Conservation (phyloP, 768 basidiomycete genomes). For the Tylopilus vinaceipallidus region DNA sequence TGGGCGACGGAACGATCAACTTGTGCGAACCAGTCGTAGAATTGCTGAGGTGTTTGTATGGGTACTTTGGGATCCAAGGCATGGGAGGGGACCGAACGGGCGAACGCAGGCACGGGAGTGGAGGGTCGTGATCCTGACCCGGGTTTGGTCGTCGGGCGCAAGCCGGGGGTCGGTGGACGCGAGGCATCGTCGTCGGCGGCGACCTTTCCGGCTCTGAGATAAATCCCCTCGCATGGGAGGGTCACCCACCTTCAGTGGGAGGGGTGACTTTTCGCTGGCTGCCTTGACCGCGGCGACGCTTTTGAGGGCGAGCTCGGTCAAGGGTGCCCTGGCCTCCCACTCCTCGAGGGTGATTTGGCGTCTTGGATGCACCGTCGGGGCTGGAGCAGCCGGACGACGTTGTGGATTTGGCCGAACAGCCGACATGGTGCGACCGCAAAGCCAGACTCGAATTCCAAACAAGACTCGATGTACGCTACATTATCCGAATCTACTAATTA, state of each 20-base stretch:
- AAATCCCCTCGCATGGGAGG: slow-evolving; percentile 2
- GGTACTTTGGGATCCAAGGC: slow-evolving; percentile 73
- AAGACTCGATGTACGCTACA: slow-evolving; percentile 6
- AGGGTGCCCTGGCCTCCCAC: slow-evolving; percentile 84
- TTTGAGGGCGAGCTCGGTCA: slow-evolving; percentile 64
- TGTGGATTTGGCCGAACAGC: slow-evolving; percentile 18
- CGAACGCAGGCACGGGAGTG: slow-evolving; percentile 32
- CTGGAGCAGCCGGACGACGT: slow-evolving; percentile 28
- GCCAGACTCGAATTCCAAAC: slow-evolving; percentile 8
- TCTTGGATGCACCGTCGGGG: slow-evolving; percentile 36
- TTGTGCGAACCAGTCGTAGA: slow-evolving; percentile 93
- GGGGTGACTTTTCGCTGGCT: slow-evolving; percentile 54
- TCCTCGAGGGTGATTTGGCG: slow-evolving; percentile 72
- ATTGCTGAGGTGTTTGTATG: slow-evolving; percentile 90
- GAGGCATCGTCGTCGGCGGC: slow-evolving; percentile 37
- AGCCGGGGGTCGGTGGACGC: slow-evolving; percentile 32
- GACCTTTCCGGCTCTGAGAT: slow-evolving; percentile 42
- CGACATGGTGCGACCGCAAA: slow-evolving; percentile 21
- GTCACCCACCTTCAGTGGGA: slow-evolving; percentile 72
- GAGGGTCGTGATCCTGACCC: slow-evolving; percentile 44
- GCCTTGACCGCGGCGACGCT: slow-evolving; percentile 65
- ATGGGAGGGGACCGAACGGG: slow-evolving; percentile 36
- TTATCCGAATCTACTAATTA: slow-evolving; percentile 4
- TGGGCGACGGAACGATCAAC: slow-evolving; percentile 90
- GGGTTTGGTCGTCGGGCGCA: slow-evolving; percentile 41